Evolutionary conservation across 805 yeast genomes (phyloP), one percentile per base, ranked within the genome.

Genomic region (Cyberlindnera euphorbiae): DNA sequence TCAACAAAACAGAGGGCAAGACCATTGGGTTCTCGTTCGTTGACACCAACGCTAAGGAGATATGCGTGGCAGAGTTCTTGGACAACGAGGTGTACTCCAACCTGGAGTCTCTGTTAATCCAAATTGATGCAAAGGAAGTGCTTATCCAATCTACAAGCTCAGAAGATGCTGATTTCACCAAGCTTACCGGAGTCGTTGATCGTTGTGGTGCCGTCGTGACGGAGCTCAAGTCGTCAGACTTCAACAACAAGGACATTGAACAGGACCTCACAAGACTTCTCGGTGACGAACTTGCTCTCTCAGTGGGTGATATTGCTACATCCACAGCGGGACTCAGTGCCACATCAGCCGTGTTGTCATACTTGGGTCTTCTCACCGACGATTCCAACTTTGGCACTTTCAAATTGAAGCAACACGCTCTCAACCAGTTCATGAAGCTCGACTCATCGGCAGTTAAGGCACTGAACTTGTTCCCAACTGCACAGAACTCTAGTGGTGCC

Each of bases 381-480:
- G 72, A 75, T 36, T 56, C 73, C 8, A 71, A 74, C 40, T 63
- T 69, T 26, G 83, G 82, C 13, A 59, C 68, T 12, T 78, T 69
- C 47, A 61, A 71, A 15, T 61, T 93, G 17, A 72, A 72, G 19
- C 72, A 73, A 45, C 90, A 89, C 58, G 79, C 80, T 39, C 67
- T 90, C 33, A 66, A 75, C n/a, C 79, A 82, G 45, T 89, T 70
- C 58, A 86, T 93, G 95, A 83, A 85, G 52, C 69, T 93, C 32
- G 99, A 93, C 55, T 77, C 90, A 6, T 79, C 97, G 1, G 95
- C 97, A 0, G 76, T 89, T 36, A 78, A 78, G 39, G 95, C 97
- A 0, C 66, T 93, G 41, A 90, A 90, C 55, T 66, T 93, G 18
- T 86, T 89, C 63, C 95, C 97, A 9, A 46, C 51, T 3, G 45